Evolutionary conservation across 2,329 filamentous ascomycete species (phyloP).

Genomic region (Tetracladium maxilliforme): DNA sequence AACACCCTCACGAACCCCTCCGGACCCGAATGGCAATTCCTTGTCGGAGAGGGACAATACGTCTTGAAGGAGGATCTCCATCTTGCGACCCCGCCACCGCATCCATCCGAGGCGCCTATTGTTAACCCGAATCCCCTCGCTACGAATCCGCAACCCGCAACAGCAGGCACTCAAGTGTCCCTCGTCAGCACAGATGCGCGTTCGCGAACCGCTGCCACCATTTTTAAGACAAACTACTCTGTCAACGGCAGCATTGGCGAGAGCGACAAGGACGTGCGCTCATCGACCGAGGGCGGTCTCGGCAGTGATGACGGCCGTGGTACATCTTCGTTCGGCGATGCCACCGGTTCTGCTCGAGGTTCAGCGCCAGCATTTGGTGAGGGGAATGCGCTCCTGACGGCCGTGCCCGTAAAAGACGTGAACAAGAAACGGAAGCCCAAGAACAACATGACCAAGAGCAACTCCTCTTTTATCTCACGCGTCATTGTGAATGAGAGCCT

Average conservation of each 20-base stretch:
- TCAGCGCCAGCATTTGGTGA: conserved; percentile 65
- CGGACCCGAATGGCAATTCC: conserved; percentile 74
- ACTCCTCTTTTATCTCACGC: conserved; percentile 94
- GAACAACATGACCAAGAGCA: conserved; percentile 97
- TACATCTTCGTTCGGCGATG: conserved; percentile 24
- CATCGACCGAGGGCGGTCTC: conserved; percentile 43
- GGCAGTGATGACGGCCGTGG: conserved; percentile 40
- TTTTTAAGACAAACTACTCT: no score
- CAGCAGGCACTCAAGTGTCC: conserved; percentile 71
- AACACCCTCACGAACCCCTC: conserved; percentile 72
- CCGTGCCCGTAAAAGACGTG: conserved; percentile 51
- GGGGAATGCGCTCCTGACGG: conserved; percentile 59
- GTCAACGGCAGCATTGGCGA: no score
- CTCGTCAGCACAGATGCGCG: no score
- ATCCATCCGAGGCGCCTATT: conserved; percentile 82
- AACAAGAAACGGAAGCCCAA: conserved; percentile 86
- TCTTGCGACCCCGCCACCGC: conserved; percentile 84
- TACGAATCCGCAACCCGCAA: conserved; percentile 72
- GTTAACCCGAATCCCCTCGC: conserved; percentile 83
- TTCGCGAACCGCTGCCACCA: conserved; percentile 46
- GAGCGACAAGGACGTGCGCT: conserved; percentile 42
- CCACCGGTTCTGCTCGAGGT: conserved; percentile 12
- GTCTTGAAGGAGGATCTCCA: conserved; percentile 80
- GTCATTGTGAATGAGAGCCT: conserved; percentile 81
- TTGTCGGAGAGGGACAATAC: conserved; percentile 88